Evolutionary conservation across 75 land plant genomes (phyloP), one percentile per base, ranked within the genome.

Genomic region (Azolla pinnata): DNA sequence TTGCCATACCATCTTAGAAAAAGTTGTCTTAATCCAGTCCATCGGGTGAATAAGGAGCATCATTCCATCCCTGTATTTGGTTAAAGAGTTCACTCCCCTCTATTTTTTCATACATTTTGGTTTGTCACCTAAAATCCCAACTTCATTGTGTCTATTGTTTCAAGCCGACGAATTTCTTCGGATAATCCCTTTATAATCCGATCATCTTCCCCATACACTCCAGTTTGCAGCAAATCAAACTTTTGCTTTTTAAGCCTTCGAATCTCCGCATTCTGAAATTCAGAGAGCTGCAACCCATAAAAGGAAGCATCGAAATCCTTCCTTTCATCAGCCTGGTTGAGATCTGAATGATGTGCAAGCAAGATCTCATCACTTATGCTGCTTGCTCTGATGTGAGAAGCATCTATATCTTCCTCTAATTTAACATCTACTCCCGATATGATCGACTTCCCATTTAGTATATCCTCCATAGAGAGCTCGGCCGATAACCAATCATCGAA

Each of bases 121-220:
- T n/a, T n/a, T n/a, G n/a, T n/a, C n/a, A n/a, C n/a, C 45, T 31
- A 18, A 14, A 34, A 59, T 18, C 48, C 10, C 23, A 59, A 34
- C 18, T 4, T 32, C 3, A 4, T 24, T 10, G 61, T 59, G 19
- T 59, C 61, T 28, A 59, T 23, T 2, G 49, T 28, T 31, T 34
- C 29, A 17, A 67, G 67, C 51, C 45, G 27, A 42, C 31, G 30
- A 28, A 68, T 68, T 32, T 68, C 67, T 31, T 68, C 54, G 65
- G 60, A 66, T 1, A 68, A 30, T 16, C 70, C 70, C 32, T 31
- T 31, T 21, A 68, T 52, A 12, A 68, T 32, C 8, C 66, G 44
- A 33, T 68, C 70, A 21, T 34, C 12, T 5, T 25, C 42, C 8
- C 28, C 49, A 24, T 68, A 68, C 8, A 68, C 54, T 9, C 70